Base-by-base conservation (phyloP, 306 rosid species). In the Prunus salicina region DNA sequence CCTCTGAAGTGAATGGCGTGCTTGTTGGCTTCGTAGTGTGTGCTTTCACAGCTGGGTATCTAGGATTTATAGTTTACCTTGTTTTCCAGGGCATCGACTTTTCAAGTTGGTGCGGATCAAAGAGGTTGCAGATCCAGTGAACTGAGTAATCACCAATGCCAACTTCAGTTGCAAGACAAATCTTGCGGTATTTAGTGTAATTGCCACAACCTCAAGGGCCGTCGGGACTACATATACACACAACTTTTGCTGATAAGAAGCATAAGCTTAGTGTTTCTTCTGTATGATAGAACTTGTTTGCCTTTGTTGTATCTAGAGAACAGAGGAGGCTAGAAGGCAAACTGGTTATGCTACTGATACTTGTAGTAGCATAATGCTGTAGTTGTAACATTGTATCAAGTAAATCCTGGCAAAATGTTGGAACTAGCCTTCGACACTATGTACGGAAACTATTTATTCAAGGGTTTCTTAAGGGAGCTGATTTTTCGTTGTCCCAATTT, bases 21-120 rank as follows among this genome's bases (percentile, higher is more conserved):
- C 41, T 75, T 30, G 12, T 89, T 20, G 65, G 80, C 68, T 15
- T 80, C 16, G 8, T 77, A 13, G 83, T 91, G 43, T 71, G 70
- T 8, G 73, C 73, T 41, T 76, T 91, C 72, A 83, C 92, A 12
- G 86, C 88, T 38, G 97, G 90, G 0, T 92, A 92, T 80, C 77
- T 87, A 45, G 89, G 87, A 25, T 96, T 96, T 75, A 81, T 96
- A 64, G 46, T 86, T 62, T 96, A 96, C 90, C 98, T 96, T 76
- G 75, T 92, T 76, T 66, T 78, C 69, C 71, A 73, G 32, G 84
- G 84, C 69, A 30, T 90, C 45, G 46, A 89, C 47, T 75, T 79
- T 65, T 76, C 88, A 45, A 73, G 91, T 24, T 87, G 88, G 93
- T 67, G 20, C 70, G 66, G 69, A 73, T 24, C 87, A 32, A 88